Percentiles rank a stretch among this genome's conserved stretches.
phyloP scores from a whole-genome alignment of 768 basidiomycete genomes.

The Russula abietina region DNA sequence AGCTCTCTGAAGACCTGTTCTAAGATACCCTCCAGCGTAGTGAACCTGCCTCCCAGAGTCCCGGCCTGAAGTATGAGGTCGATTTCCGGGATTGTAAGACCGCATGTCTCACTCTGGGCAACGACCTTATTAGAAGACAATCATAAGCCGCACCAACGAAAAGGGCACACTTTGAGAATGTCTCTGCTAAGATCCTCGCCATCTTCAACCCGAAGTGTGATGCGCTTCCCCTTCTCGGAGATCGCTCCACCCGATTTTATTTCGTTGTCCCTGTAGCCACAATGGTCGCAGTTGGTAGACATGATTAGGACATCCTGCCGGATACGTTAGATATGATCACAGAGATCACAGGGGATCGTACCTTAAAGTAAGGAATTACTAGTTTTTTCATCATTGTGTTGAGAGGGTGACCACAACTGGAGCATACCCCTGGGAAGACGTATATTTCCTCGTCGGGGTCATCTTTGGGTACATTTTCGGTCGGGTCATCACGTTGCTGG shows the following conservation, averaged over 20 bases:
- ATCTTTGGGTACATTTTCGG: slow-evolving; percentile 25
- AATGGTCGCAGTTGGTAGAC: slow-evolving; percentile 94
- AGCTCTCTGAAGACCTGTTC: slow-evolving; percentile 95
- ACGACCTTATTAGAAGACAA: not conserved
- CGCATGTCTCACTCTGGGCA: slow-evolving; percentile 83
- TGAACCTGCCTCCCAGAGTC: slow-evolving; percentile 95
- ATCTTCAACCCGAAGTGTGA: slow-evolving; percentile 87
- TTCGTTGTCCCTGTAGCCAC: slow-evolving; percentile 97
- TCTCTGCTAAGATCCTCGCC: slow-evolving; percentile 89
- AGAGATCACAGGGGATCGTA: slow-evolving; percentile 8
- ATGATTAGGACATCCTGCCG: slow-evolving; percentile 91
- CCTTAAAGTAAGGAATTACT: slow-evolving; percentile 96
- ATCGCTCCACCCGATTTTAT: slow-evolving; percentile 93
- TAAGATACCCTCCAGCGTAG: slow-evolving; percentile 92
- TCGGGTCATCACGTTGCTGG: slow-evolving; percentile 17
- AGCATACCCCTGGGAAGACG: slow-evolving; percentile 81
- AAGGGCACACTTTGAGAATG: slow-evolving; percentile 73
- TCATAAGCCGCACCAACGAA: not conserved
- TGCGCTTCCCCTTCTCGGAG: slow-evolving; percentile 78
- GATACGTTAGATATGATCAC: not conserved
- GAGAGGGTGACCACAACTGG: slow-evolving; percentile 76
- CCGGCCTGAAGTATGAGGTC: slow-evolving; percentile 87
- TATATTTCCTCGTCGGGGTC: slow-evolving; percentile 78
- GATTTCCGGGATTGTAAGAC: slow-evolving; percentile 88
- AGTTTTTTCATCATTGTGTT: slow-evolving; percentile 96